Percentiles rank a stretch among this genome's conserved stretches.
phyloP scores from a whole-genome alignment of 1,139 yeast species.

The Pichia sp. region DNA sequence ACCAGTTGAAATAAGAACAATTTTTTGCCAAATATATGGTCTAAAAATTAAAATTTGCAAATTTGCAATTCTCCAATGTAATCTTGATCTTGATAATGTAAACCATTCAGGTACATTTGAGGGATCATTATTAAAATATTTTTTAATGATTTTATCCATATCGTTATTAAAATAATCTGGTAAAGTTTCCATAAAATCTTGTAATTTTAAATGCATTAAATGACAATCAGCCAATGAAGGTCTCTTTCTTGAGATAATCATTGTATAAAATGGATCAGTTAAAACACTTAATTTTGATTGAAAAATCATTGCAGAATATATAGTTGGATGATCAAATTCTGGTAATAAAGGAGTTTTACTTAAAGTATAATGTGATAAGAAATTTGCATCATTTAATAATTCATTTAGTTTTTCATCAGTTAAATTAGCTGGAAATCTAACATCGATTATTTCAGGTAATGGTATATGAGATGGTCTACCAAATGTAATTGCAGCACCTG shows the following conservation, averaged over 20 bases:
- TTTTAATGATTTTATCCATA: slow-evolving; percentile 26
- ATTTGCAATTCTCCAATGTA: slow-evolving; percentile 52
- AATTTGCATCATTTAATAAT: slow-evolving; percentile 21
- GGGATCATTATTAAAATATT: slow-evolving; percentile 25
- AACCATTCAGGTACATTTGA: slow-evolving; percentile 37
- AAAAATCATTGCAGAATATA: slow-evolving; percentile 53
- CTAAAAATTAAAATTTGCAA: slow-evolving; percentile 48
- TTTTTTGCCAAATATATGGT: slow-evolving; percentile 50
- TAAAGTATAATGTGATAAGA: slow-evolving; percentile 9
- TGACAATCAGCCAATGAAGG: slow-evolving; percentile 45
- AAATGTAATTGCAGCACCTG: slow-evolving; percentile 58
- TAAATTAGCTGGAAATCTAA: slow-evolving; percentile 44
- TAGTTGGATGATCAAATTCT: slow-evolving; percentile 40
- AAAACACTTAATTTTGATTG: slow-evolving; percentile 48
- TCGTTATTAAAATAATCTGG: slow-evolving; percentile 46
- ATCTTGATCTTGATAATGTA: slow-evolving; percentile 41
- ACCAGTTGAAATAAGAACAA: slow-evolving; percentile 34
- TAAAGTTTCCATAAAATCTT: slow-evolving; percentile 36
- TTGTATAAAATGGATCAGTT: slow-evolving; percentile 46
- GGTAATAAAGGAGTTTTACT: slow-evolving; percentile 15
- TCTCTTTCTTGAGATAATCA: slow-evolving; percentile 42
- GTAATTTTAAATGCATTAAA: slow-evolving; percentile 41
- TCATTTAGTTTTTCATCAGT: slow-evolving; percentile 39
- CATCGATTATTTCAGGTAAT: slow-evolving; percentile 43
- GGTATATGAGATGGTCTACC: slow-evolving; percentile 62